A percentile compares a stretch with the other conserved stretches of the same genome.
Evolutionary conservation across 2,329 filamentous ascomycete genomes (phyloP).

Genomic region (Arthrobotrys entomopaga): DNA sequence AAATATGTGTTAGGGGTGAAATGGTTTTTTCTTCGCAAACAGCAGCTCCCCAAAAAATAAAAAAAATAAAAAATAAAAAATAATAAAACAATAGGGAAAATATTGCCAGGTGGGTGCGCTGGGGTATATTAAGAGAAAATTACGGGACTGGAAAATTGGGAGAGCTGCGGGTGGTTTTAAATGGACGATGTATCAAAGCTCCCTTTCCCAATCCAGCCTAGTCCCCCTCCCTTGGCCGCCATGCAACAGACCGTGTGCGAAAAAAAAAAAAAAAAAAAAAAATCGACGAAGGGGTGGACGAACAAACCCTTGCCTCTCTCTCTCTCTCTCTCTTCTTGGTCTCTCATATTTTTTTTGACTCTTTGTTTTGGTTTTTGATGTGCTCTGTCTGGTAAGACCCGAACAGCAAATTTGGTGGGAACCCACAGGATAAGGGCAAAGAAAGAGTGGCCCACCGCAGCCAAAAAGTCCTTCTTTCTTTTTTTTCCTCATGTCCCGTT

Average conservation of each 20-base stretch:
- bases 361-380: constrained; percentile 48
- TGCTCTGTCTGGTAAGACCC: constrained; percentile 45
- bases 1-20: constrained; percentile 19
- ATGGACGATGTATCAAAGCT: constrained; percentile 53
- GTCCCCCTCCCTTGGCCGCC: constrained; percentile 25
- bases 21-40: neutral
- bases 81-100: constrained; percentile 18
- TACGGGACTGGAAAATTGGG: constrained; percentile 52
- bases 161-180: constrained; percentile 55
- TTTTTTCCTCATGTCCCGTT: constrained; percentile 40
- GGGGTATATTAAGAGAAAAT: constrained; percentile 55
- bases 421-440: constrained; percentile 60
- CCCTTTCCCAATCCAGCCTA: constrained; percentile 51
- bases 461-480: constrained; percentile 35
- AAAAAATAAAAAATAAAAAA: constrained; percentile 20
- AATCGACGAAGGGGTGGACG: neutral
- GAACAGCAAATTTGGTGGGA: constrained; percentile 56
- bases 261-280: constrained; percentile 27
- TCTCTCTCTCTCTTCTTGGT: too few relatives aligned
- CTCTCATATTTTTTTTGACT: constrained; percentile 25
- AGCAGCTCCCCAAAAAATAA: constrained; percentile 16
- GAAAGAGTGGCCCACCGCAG: constrained; percentile 57
- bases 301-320: constrained; percentile 36
- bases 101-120: constrained; percentile 39
- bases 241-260: constrained; percentile 55